Base-by-base conservation (phyloP, 1,139 yeast species). In the Sugiyamaella neomexicana region DNA sequence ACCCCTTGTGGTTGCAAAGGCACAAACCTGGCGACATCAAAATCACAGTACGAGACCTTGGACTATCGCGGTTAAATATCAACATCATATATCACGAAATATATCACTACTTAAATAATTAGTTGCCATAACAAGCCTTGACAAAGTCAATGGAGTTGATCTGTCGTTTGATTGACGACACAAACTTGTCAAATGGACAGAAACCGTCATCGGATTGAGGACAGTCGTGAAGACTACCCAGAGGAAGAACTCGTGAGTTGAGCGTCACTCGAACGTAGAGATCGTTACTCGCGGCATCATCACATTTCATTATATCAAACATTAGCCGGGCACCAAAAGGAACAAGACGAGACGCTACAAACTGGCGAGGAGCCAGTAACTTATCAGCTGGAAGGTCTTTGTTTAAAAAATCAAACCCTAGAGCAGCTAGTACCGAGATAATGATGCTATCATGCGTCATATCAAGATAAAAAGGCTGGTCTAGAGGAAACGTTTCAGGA, bases 291-390 rank as follows among this genome's bases (percentile, higher is more conserved):
- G 58, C 62, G 23, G 61, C 62, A 27, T 65, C 70, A 16, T 63
- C 70, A 58, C 76, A 73, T 36, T 64, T 66, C n/a, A 75, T 62
- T 12, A 75, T 62, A 56, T 75, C 79, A 15, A 74, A 70, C 52
- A 62, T 67, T 31, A 75, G 60, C 5, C 75, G 65, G 0, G 79
- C 78, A 4, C 76, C 77, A 59, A 75, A 75, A 13, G 79, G 79
- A 1, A 74, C 70, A 46, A 75, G 62, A 12, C 77, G 61, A 25
- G 77, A 73, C 5, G 70, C 60, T 31, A 74, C 71, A 58, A 73
- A 73, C 55, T 72, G 72, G 17, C 77, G 65, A 1, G 77, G 76
- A n/a, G 65, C 74, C 43, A 70, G 67, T 56, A 73, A 63, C 49
- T 65, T 65, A 50, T 59, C 61, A n/a, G 70, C 57, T 9, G 76